Conservation (phyloP, 78 protist species). For the slime mould (Dictyostelium discoideum) region dicty_2.7 NC_007090.3:2414001-2414500, state of each 20-base stretch:
- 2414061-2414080: slow-evolving; percentile 76
- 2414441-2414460: neutral
- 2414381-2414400: slow-evolving; percentile 27
- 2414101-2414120: slow-evolving; percentile 58
- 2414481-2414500: neutral
- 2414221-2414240: slow-evolving; percentile 23
- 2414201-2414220: slow-evolving; percentile 84
- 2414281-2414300: slow-evolving; percentile 89
- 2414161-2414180: slow-evolving; percentile 18
- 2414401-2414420: neutral
- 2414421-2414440: neutral
- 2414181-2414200: slow-evolving; percentile 87
- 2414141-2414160: neutral
- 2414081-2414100: slow-evolving; percentile 43
- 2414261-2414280: slow-evolving; percentile 84
- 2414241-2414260: neutral
- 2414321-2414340: slow-evolving; percentile 77
- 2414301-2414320: slow-evolving; percentile 94
- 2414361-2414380: neutral
- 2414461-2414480: neutral
- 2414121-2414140: slow-evolving; percentile 82
- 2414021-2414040: slow-evolving; percentile 91
- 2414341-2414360: slow-evolving; percentile 55
- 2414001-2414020: slow-evolving; percentile 63
- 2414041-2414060: slow-evolving; percentile 89